Conservation (phyloP, 345 rosid species). For the Viola odorata region DNA sequence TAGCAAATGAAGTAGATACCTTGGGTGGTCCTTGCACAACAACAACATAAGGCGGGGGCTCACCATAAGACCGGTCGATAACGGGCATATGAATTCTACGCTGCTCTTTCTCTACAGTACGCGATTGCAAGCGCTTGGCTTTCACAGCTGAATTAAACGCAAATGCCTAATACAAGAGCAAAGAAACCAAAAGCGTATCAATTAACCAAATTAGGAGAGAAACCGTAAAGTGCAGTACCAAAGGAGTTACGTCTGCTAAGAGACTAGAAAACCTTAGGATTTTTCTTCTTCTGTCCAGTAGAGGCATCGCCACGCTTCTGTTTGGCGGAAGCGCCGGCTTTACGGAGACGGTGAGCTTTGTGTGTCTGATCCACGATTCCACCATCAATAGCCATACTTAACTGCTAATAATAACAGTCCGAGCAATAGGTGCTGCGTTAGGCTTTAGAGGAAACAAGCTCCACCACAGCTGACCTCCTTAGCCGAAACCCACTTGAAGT, state of each 20-base stretch:
- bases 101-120: conserved; percentile 82
- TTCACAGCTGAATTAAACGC: conserved; percentile 50
- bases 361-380: conserved; percentile 43
- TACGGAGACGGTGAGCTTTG: conserved; percentile 61
- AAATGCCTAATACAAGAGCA: conserved; percentile 49
- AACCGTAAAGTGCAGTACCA: background rate
- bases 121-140: conserved; percentile 61
- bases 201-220: background rate
- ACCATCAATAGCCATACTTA: conserved; percentile 39
- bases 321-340: conserved; percentile 63
- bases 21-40: conserved; percentile 91
- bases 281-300: conserved; percentile 38
- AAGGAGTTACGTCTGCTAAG: background rate
- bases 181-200: background rate
- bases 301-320: conserved; percentile 31
- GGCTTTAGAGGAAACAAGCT: no score
- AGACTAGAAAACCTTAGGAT: conserved; percentile 50
- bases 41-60: conserved; percentile 75
- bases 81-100: conserved; percentile 66
- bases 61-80: conserved; percentile 77
- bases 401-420: no score
- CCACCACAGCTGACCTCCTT: no score
- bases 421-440: no score
- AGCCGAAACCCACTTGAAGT: no score
- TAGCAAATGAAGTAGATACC: conserved; percentile 24